Evolutionary conservation across 192 early-diverging fungal species (phyloP), one percentile per base, ranked within the genome.

Genomic region (Diversispora epigaea): DNA sequence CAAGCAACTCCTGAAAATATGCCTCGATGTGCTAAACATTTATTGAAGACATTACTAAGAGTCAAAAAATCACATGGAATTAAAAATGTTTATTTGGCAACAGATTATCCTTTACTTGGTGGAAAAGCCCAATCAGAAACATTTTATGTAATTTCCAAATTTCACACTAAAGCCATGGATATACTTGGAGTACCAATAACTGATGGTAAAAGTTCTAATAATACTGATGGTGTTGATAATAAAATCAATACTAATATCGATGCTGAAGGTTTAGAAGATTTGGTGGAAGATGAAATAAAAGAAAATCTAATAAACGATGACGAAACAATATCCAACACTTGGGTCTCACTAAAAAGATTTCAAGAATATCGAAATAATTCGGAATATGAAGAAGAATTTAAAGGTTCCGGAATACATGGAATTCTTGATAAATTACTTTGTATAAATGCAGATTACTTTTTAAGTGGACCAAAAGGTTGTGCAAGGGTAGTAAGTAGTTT

Each of bases 361-460:
- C 9, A 32, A 64, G 11, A 64, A n/a, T 41, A 49, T 68, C 22
- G 9, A 39, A 39, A 47, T 4, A 12, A 50, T 50, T n/a, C 43
- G 43, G 49, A 49, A 17, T 50, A 68, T 47, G 47, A 22, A 41
- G 12, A 21, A 15, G 49, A 52, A 52, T 52, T 50, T 68, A 68
- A 9, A 4, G 21, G 68, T 15, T 50, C 50, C 4, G 68, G 68
- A n/a, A 54, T 69, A 54, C 50, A 66, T 43, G 75, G 49, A 39
- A 76, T 76, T n/a, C 21, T 69, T 21, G 75, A 76, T 47, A 76
- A 76, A 54, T 75, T 77, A 61, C 58, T 78, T 62, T 70, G 73
- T 44, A 46, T 82, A 45, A 9, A 60, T 19, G 62, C 73, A 3
- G 39, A 66, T 71, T 71, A 76, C 44, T 64, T 79, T 56, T 1